These are phyloP conservation scores for Periconia digitata DNA, from an alignment of 2,329 filamentous ascomycete species.

Conservation along the genomic window DNA sequence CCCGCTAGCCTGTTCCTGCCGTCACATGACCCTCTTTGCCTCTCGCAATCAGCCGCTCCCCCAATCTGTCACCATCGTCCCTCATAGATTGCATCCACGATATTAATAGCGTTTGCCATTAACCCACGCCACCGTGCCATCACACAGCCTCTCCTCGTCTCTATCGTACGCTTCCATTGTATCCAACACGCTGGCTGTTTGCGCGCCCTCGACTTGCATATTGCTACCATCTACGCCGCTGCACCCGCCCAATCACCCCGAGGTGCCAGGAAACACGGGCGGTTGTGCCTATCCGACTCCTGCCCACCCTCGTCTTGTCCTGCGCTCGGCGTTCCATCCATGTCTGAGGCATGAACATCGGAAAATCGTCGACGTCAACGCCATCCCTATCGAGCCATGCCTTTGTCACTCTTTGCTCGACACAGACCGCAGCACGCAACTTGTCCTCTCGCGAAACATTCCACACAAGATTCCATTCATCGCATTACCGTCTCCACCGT, in stretches of 20 bases:
- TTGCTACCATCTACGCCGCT: not conserved
- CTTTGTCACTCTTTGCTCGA: not conserved
- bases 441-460: not conserved
- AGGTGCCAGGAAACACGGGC: not conserved
- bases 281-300: not conserved
- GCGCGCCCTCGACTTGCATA: not conserved
- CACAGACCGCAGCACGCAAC: not conserved
- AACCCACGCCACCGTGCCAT: no score
- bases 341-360: conserved; percentile 26
- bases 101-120: no score
- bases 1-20: conserved; percentile 29
- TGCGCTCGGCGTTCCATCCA: conserved; percentile 7
- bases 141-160: no score
- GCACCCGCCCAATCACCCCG: not conserved
- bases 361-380: conserved; percentile 2
- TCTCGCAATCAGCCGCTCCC: not conserved
- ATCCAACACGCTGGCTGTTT: no score
- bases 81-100: no score
- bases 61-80: conserved; percentile 20
- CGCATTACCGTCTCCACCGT: not conserved
- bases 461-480: not conserved
- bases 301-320: not conserved
- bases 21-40: conserved; percentile 2
- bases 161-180: not conserved
- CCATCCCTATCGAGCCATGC: not conserved